Base-by-base conservation (phyloP, 2,329 filamentous ascomycete genomes). In the Daldinia eschscholtzii region DNA sequence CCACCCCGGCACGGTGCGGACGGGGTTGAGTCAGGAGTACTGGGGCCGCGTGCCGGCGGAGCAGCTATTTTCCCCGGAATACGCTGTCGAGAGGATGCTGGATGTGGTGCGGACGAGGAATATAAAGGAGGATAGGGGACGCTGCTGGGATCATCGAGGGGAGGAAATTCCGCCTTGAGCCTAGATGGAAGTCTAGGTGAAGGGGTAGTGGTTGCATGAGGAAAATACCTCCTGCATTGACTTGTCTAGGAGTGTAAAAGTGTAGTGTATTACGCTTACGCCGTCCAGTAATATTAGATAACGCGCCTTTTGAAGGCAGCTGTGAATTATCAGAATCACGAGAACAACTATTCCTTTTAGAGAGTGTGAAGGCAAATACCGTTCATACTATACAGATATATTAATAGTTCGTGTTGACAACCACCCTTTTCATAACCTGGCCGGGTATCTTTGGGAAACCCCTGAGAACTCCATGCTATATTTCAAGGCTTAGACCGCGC, bases 1-100 rank as follows among this genome's bases (percentile, higher is more conserved):
- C 75, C 93, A 96, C 79, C 93, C 93, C 0, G 93, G 93, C 2
- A 96, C 93, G 0, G 92, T 96, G 56, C 89, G 86, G 81, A 96
- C 93, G 57, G 89, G 86, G 9, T 81, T 97, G 68, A 93, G 89
- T 70, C 85, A 83, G 74, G 89, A 89, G 48, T 96, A 92, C 76
- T 95, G 92, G 92, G 82, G 76, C 0, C 87, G 84, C 44, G 89
- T 91, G 46, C 83, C 83, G 52, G 83, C 86, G 72, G 83, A 76
- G 1, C 89, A 90, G 79, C 80, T 96, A 72, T 90, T 95, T 72
- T 87, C 84, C 66, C 84, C 88, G 0, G 89, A 90, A 68, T 90
- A 86, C 75, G 89, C 91, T 20, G 92, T 88, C 0, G 87, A 88
- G 81, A 86, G 84, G 77, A 80, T 96, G 80, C 78, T 90, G 28